Evolutionary conservation across 2,329 filamentous ascomycete species (phyloP).

Genomic region (Ceratocystis lukuohia): DNA sequence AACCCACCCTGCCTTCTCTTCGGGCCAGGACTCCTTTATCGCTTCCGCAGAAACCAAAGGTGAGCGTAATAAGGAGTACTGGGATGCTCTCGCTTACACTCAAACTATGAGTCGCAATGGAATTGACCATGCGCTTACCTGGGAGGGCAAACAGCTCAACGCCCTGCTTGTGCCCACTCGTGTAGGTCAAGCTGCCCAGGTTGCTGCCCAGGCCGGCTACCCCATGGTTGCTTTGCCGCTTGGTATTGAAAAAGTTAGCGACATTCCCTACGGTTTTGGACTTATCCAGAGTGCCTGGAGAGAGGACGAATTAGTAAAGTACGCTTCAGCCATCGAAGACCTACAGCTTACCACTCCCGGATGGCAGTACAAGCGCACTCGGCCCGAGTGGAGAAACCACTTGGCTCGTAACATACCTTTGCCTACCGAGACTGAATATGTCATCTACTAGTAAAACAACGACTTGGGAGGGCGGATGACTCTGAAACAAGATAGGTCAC

Average conservation of each 20-base stretch:
- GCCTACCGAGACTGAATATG: constrained; percentile 22
- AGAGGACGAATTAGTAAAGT: constrained; percentile 44
- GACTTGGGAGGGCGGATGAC: too few relatives aligned
- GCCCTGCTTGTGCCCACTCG: constrained; percentile 56
- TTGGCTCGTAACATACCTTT: constrained; percentile 33
- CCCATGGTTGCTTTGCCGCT: constrained; percentile 57
- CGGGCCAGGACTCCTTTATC: constrained; percentile 58
- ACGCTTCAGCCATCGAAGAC: constrained; percentile 51
- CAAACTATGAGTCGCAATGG: constrained; percentile 47
- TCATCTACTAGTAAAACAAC: background rate
- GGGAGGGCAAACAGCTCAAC: constrained; percentile 31
- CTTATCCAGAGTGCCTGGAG: constrained; percentile 48
- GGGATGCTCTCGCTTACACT: constrained; percentile 50
- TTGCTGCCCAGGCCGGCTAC: constrained; percentile 64
- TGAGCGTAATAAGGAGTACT: constrained; percentile 50
- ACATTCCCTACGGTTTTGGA: constrained; percentile 33
- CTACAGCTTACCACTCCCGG: constrained; percentile 33
- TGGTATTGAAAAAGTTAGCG: constrained; percentile 36
- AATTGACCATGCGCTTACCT: constrained; percentile 52
- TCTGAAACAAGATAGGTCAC: too few relatives aligned
- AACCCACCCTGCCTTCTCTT: constrained; percentile 48
- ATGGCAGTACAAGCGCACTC: constrained; percentile 33
- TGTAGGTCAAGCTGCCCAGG: constrained; percentile 53
- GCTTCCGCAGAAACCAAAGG: constrained; percentile 49
- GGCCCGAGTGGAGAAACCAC: constrained; percentile 42